Evolutionary conservation across 2,329 filamentous ascomycete genomes (phyloP), one percentile per base, ranked within the genome.

Genomic region (Exophiala sp.): DNA sequence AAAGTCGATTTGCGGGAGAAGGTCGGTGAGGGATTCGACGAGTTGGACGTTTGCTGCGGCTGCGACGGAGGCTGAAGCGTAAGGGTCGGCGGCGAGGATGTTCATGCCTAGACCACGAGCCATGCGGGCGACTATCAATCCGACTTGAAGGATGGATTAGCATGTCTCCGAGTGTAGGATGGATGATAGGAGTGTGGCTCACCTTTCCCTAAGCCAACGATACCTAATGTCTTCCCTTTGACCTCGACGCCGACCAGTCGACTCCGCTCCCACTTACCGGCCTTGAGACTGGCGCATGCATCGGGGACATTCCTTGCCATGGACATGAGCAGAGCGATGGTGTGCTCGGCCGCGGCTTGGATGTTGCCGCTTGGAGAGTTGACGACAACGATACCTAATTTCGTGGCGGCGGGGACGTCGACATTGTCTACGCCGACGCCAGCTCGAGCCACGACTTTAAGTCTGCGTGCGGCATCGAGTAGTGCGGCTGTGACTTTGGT

Each of bases 401-500:
- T 77, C 0, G 88, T 92, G 2, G 88, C 88, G 6, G 83, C 81
- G 33, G 82, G 75, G 0, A 92, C 85, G 66, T 92, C 78, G 45
- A 94, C 88, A 71, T 92, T 91, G 72, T 92, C 88, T 20, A 92
- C 87, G 32, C 87, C 89, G 1, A 92, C 89, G 10, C 89, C 89
- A 10, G 89, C 89, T 57, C 89, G 78, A 2, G 88, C 89, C 18
- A 94, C 87, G 7, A 92, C 88, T 61, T 87, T 86, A 47, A 92
- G 77, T 55, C 83, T 86, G 62, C 77, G 81, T 8, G 82, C 88
- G 1, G 84, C 85, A 10, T 75, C 71, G 10, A 92, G 77, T 1
- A 92, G 77, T 2, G 79, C 73, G 0, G 85, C 79, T 0, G 86
- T 91, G 55, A 92, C 88, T 65, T 91, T 87, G 1, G 88, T 92